Base-by-base conservation (phyloP, 768 basidiomycete species). In the Panus rudis region DNA sequence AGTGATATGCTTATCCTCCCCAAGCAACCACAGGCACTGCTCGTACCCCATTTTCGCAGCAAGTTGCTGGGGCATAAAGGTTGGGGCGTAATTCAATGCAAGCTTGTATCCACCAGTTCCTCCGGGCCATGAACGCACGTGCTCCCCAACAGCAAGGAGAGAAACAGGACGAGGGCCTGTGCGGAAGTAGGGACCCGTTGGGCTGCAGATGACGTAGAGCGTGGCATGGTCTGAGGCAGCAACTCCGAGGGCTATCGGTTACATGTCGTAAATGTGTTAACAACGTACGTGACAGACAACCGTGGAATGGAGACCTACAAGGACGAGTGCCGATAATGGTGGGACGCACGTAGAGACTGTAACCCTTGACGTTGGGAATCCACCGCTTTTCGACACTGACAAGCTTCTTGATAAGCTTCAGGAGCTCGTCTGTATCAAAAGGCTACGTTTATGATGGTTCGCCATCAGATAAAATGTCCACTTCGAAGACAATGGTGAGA, bases 341-440 rank as follows among this genome's bases (percentile, higher is more conserved):
- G 19, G 89, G 84, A 35, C 92, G 81, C 51, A 96, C 76, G 68
- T 94, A 97, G 26, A 97, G 68, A 45, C 84, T 88, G 61, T 88
- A 78, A 12, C 84, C 91, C 2, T 76, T 69, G 11, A 68, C 61
- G 2, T 67, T 63, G 3, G 92, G 92, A 24, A 96, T 89, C 92
- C 92, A 96, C 10, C 82, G 76, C n/a, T 69, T 62, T 33, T 97
- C 92, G 35, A 84, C 50, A 31, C 58, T 42, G 38, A 87, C 78
- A 46, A 97, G 75, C 37, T 74, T 73, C 61, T 84, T 82, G 58
- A 80, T 70, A 41, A 79, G 65, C 32, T 63, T 62, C 28, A 73
- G 66, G 23, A 79, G 64, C 26, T 63, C 64, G 31, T 72, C 65
- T 1, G 67, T 66, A 43, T 75, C 62, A 52, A 77, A 72, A 12